These are phyloP conservation scores for Pleomassaria siparia DNA, from an alignment of 2,329 filamentous ascomycete species.

Conservation along the genomic window DNA sequence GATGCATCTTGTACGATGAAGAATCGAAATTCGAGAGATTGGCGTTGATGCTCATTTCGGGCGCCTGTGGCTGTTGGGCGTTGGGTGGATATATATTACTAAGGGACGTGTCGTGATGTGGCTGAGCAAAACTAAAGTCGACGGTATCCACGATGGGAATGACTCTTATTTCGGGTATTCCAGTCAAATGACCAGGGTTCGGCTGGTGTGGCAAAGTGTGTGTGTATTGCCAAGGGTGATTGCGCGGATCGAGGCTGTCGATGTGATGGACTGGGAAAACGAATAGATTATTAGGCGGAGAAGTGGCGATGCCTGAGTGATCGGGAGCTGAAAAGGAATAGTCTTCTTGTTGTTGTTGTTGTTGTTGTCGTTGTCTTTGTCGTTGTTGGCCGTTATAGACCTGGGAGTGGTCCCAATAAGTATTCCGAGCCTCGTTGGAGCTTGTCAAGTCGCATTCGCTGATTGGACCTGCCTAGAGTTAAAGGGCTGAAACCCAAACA, in stretches of 20 bases:
- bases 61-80: conserved; percentile 33
- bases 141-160: conserved; percentile 28
- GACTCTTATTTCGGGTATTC: conserved; percentile 33
- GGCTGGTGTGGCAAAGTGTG: conserved; percentile 31
- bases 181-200: conserved; percentile 36
- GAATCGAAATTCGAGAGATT: conserved; percentile 15
- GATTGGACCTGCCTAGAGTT: conserved; percentile 11
- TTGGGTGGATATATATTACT: conserved; percentile 27
- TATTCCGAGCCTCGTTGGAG: conserved; percentile 18
- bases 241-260: conserved; percentile 16
- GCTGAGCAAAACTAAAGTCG: conserved; percentile 37
- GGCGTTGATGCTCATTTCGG: conserved; percentile 22
- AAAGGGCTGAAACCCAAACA: conserved; percentile 14
- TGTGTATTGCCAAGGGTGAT: conserved; percentile 27
- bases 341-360: no score
- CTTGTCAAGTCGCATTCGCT: conserved; percentile 7
- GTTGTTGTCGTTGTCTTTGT: no score
- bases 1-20: conserved; percentile 28
- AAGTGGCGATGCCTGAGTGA: conserved; percentile 28
- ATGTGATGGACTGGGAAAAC: conserved; percentile 22
- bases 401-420: conserved; percentile 11
- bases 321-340: conserved; percentile 25
- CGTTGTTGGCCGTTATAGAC: conserved; percentile 20
- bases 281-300: conserved; percentile 24
- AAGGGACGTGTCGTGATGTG: conserved; percentile 33